Evolutionary conservation across 169 alveolate genomes (phyloP).

Genomic region (Amoebophrya sp.): DNA sequence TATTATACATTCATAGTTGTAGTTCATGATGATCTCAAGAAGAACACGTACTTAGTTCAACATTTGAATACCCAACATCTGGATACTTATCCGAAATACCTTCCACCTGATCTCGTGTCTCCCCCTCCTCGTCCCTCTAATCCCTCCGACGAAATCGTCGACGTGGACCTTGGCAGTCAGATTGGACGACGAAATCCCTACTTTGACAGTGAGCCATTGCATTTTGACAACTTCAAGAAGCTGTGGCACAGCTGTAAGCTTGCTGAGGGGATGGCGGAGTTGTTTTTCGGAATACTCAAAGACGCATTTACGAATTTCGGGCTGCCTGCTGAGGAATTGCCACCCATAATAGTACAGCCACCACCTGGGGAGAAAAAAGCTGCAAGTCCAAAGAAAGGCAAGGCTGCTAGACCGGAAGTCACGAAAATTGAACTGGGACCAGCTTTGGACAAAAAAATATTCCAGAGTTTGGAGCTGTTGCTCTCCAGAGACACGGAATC

Average conservation of each 20-base stretch:
- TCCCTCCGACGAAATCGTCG: too few relatives aligned
- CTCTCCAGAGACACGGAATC: neutral
- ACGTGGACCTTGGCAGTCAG: neutral
- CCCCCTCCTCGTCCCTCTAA: too few relatives aligned
- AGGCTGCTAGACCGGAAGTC: too few relatives aligned
- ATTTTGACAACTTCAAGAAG: neutral
- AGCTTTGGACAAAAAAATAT: neutral
- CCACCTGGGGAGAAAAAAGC: too few relatives aligned
- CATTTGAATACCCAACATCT: too few relatives aligned
- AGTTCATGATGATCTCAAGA: too few relatives aligned
- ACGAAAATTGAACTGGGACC: too few relatives aligned
- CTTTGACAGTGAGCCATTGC: neutral
- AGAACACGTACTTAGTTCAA: neutral
- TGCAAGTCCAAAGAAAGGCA: too few relatives aligned
- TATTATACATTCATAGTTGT: too few relatives aligned
- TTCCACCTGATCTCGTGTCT: too few relatives aligned
- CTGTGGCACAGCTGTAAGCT: neutral
- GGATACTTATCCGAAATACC: too few relatives aligned
- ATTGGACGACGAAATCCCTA: neutral
- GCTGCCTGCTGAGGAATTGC: neutral
- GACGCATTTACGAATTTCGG: neutral
- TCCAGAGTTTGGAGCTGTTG: neutral
- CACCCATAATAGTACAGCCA: too few relatives aligned
- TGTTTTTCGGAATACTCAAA: neutral
- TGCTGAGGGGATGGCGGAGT: neutral